Evolutionary conservation across 78 protist species (phyloP), one percentile per base, ranked within the genome.

Genomic region (Fonticula alba): DNA sequence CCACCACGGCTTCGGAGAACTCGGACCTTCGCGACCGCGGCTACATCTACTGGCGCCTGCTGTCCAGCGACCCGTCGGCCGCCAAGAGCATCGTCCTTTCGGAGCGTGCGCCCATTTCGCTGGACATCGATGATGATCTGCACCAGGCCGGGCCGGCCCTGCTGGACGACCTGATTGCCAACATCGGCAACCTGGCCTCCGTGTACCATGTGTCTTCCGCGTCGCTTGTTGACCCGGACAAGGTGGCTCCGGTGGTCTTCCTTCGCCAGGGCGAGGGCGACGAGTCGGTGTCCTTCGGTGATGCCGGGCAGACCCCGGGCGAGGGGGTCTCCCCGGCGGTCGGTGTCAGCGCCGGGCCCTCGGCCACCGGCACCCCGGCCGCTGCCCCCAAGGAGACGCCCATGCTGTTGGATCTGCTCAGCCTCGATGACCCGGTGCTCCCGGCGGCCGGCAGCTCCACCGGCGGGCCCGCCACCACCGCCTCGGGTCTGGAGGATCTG

Each of bases 21-120:
- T 98, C 98, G 24, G 99, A 96, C 78, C 75, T 95, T 7, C 86
- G 99, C 36, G 99, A 96, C 71, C 88, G 99, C 35, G 98, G 95
- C 38, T 96, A 73, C 82, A 75, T 96, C 66, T 96, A 96, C 80
- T 96, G 97, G 97, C 78, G 99, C 36, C 78, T 96, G 56, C 82
- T 96, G n/a, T 77, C 93, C 26, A 72, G 90, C 29, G 91, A 89
- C 82, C 89, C 93, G 17, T 90, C 83, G 53, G 91, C 88, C 20
- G 99, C 98, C 47, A 84, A 89, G 75, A 75, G 77, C 53, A 83
- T 90, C 22, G 91, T 90, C 20, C 73, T 84, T 43, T 40, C 75
- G n/a, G 85, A 75, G 68, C 82, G 85, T 80, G 95, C 96, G n/a
- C 51, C 72, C 43, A 91, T 95, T 64, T 53, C 82, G 6, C 97